A percentile compares a stretch with the other conserved stretches of the same genome.
These are phyloP conservation scores for Aethionema arabicum DNA, from an alignment of 345 rosid genomes.

Conservation along the genomic window DNA sequence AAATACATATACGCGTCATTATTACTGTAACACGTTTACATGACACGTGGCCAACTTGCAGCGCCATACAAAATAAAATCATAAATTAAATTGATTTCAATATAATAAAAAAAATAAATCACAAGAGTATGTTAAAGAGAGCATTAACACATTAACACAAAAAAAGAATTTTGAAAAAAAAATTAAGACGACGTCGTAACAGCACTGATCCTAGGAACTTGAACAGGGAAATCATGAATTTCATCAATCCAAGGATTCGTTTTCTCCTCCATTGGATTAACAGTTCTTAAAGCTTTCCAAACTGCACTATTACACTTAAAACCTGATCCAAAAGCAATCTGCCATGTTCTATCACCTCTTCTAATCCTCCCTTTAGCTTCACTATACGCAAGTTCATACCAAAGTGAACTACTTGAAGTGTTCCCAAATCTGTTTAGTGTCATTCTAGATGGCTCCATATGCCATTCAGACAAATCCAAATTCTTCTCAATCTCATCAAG, in stretches of 20 bases:
- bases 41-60: not conserved
- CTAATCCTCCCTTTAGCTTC: conserved; percentile 86
- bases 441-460: conserved; percentile 98
- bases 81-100: not conserved
- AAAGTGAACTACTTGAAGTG: conserved; percentile 86
- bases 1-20: not conserved
- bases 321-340: conserved; percentile 93
- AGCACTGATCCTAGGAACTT: conserved; percentile 53
- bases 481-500: conserved; percentile 87
- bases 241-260: conserved; percentile 78
- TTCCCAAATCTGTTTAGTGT: conserved; percentile 82
- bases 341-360: conserved; percentile 87
- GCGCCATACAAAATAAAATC: not conserved
- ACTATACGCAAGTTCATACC: conserved; percentile 85
- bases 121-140: conserved; percentile 9
- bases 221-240: conserved; percentile 73
- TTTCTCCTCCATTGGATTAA: conserved; percentile 70
- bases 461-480: conserved; percentile 69
- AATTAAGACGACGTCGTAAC: conserved; percentile 21
- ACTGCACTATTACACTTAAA: conserved; percentile 96
- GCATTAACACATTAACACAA: not conserved
- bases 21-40: not conserved
- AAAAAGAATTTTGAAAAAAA: conserved; percentile 10
- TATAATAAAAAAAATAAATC: conserved; percentile 13
- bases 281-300: conserved; percentile 71